phyloP scores from a whole-genome alignment of 2,329 filamentous ascomycete species.

The Emergomyces africanus region DNA sequence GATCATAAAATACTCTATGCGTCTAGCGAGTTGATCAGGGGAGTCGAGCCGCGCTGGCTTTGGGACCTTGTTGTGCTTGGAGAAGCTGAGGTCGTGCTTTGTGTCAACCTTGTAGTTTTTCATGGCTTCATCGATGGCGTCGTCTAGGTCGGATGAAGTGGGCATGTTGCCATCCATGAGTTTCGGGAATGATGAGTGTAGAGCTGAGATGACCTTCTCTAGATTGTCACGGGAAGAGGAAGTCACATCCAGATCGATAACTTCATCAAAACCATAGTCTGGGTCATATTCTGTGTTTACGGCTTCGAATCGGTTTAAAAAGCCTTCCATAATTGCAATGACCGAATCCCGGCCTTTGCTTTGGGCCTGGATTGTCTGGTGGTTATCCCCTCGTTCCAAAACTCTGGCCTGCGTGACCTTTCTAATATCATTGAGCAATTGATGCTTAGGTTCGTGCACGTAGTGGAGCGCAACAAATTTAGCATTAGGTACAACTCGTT shows the following conservation, averaged over 20 bases:
- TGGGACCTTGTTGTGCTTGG: conserved; percentile 36
- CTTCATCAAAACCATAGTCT: conserved; percentile 67
- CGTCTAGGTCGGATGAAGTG: conserved; percentile 59
- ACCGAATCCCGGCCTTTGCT: conserved; percentile 61
- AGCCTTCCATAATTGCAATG: conserved; percentile 86
- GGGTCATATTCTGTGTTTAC: conserved; percentile 54
- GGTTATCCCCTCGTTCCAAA: conserved; percentile 78
- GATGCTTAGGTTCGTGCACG: conserved; percentile 53
- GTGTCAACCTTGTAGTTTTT: conserved; percentile 65
- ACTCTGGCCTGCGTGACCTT: conserved; percentile 66
- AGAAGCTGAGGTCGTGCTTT: conserved; percentile 59
- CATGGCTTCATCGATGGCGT: conserved; percentile 62
- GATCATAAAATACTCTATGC: conserved; percentile 56
- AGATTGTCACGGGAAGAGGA: conserved; percentile 73
- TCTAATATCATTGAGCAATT: conserved; percentile 57
- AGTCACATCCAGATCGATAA: conserved; percentile 73
- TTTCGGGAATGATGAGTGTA: conserved; percentile 67
- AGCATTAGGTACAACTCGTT: conserved; percentile 46
- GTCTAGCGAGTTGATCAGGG: conserved; percentile 33
- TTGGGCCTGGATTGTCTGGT: conserved; percentile 90
- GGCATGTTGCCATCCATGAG: conserved; percentile 58
- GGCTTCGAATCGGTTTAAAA: conserved; percentile 73
- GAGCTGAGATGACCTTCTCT: conserved; percentile 58
- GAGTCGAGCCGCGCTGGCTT: conserved; percentile 10
- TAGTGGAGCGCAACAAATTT: conserved; percentile 80